Percentiles rank a stretch among this genome's conserved stretches.
Evolutionary conservation across 805 yeast genomes (phyloP).

Genomic region (Yarrowia phangngaensis): DNA sequence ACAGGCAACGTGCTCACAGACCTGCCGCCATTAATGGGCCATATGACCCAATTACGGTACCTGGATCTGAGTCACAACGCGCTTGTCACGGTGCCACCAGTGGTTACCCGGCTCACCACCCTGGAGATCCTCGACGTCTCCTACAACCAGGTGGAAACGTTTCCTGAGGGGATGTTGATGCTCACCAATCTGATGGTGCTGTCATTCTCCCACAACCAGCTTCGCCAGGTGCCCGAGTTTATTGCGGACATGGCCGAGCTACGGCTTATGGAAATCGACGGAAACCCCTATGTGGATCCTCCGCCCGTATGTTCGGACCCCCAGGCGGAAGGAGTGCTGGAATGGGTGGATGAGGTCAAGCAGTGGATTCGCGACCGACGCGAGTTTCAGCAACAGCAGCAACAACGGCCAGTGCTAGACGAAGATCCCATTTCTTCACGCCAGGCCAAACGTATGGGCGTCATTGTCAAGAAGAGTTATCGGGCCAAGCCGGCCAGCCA

Average conservation of each 20-base stretch:
- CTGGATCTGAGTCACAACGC: slow-evolving; percentile 64
- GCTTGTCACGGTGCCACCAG: slow-evolving; percentile 52
- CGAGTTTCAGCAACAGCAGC: slow-evolving; percentile 26
- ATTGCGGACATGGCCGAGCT: slow-evolving; percentile 52
- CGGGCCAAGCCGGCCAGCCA: slow-evolving; percentile 8
- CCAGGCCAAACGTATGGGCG: slow-evolving; percentile 73
- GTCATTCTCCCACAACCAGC: slow-evolving; percentile 57
- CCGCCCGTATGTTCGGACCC: slow-evolving; percentile 43
- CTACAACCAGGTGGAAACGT: slow-evolving; percentile 47
- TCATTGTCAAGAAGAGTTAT: slow-evolving; percentile 49
- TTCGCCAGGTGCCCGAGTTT: slow-evolving; percentile 52
- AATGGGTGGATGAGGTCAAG: slow-evolving; percentile 47
- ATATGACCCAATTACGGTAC: slow-evolving; percentile 49
- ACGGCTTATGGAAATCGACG: slow-evolving; percentile 56
- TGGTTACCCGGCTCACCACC: slow-evolving; percentile 39
- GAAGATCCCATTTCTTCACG: slow-evolving; percentile 44
- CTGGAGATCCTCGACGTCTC: slow-evolving; percentile 68
- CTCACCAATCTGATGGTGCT: slow-evolving; percentile 49
- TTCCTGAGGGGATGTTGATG: slow-evolving; percentile 48
- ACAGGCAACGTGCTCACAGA: slow-evolving; percentile 49
- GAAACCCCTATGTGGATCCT: slow-evolving; percentile 58
- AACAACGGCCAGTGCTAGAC: slow-evolving; percentile 26
- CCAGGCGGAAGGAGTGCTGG: slow-evolving; percentile 42
- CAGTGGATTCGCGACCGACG: slow-evolving; percentile 43
- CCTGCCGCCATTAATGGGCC: slow-evolving; percentile 48